Percentiles rank a stretch among this genome's conserved stretches.
Evolutionary conservation across 768 basidiomycete genomes (phyloP).

Genomic region (Termitomyces sp.): DNA sequence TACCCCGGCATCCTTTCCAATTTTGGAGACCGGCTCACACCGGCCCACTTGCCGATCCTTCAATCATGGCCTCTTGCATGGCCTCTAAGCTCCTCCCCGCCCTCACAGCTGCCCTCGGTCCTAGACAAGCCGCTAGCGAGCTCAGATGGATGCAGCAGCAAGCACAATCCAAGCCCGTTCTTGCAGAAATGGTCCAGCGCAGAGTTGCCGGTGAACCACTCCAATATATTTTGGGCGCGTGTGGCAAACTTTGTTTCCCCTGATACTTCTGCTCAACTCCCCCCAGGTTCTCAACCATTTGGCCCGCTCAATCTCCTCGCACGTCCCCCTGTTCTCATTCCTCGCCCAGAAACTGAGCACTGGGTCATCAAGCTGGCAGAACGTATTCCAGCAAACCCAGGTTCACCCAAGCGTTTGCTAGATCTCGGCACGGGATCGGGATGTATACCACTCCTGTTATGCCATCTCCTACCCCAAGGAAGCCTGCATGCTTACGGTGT

Average conservation of each 20-base stretch:
- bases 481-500: constrained; percentile 56
- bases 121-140: constrained; percentile 34
- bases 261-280: constrained; percentile 13
- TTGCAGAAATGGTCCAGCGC: constrained; percentile 50
- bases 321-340: constrained; percentile 84
- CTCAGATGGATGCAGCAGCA: constrained; percentile 41
- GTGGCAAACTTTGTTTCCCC: constrained; percentile 9
- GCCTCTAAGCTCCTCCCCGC: constrained; percentile 18
- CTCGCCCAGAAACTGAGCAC: constrained; percentile 91
- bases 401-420: constrained; percentile 46
- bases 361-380: constrained; percentile 66
- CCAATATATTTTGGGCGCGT: constrained; percentile 85
- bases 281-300: constrained; percentile 79
- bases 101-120: constrained; percentile 31
- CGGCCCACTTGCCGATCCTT: constrained; percentile 9
- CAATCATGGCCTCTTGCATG: constrained; percentile 3
- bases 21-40: constrained; percentile 15
- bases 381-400: constrained; percentile 31
- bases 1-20: constrained; percentile 16
- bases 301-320: constrained; percentile 73
- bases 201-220: constrained; percentile 73
- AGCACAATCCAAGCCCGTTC: constrained; percentile 15
- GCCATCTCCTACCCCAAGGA: constrained; percentile 57
- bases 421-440: constrained; percentile 95
- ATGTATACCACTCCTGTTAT: constrained; percentile 86